Conservation (phyloP, 768 basidiomycete genomes). For the Kwoniella botswanensis region DNA sequence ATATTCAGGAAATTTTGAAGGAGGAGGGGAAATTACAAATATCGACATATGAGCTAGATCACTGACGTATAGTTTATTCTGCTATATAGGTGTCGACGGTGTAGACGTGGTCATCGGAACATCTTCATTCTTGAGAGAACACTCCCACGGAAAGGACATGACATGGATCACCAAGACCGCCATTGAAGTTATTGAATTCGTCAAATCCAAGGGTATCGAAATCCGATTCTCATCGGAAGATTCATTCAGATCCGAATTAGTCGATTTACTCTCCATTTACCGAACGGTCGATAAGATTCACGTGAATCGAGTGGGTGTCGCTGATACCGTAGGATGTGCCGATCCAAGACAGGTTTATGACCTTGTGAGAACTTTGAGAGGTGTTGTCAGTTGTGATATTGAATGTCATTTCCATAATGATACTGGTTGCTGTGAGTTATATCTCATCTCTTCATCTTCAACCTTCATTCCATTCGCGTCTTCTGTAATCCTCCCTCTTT, state of each 20-base stretch:
- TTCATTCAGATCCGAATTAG: slow-evolving; percentile 98
- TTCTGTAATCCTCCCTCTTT: no score
- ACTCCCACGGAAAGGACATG: slow-evolving; percentile 99
- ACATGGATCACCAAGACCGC: slow-evolving; percentile 97
- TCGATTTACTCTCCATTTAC: slow-evolving; percentile 97
- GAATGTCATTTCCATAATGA: slow-evolving; percentile 99
- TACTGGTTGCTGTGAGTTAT: slow-evolving; percentile 78
- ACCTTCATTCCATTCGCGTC: not conserved
- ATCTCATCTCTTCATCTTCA: not conserved
- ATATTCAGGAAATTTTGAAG: no score
- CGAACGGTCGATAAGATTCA: slow-evolving; percentile 99
- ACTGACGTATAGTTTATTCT: no score
- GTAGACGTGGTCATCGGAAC: slow-evolving; percentile 99
- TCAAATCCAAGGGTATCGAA: slow-evolving; percentile 99
- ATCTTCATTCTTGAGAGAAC: slow-evolving; percentile 97
- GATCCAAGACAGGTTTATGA: slow-evolving; percentile 99
- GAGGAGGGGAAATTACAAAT: no score
- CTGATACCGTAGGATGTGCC: slow-evolving; percentile 98
- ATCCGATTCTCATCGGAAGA: slow-evolving; percentile 99
- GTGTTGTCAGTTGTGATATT: slow-evolving; percentile 96
- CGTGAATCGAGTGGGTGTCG: slow-evolving; percentile 97
- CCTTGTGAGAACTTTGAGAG: slow-evolving; percentile 90
- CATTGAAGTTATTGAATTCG: slow-evolving; percentile 97
- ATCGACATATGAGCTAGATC: no score
- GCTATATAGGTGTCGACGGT: slow-evolving; percentile 84